Evolutionary conservation across 441 rosid genomes (phyloP), one percentile per base, ranked within the genome.

Genomic region (Syzygium malaccense): DNA sequence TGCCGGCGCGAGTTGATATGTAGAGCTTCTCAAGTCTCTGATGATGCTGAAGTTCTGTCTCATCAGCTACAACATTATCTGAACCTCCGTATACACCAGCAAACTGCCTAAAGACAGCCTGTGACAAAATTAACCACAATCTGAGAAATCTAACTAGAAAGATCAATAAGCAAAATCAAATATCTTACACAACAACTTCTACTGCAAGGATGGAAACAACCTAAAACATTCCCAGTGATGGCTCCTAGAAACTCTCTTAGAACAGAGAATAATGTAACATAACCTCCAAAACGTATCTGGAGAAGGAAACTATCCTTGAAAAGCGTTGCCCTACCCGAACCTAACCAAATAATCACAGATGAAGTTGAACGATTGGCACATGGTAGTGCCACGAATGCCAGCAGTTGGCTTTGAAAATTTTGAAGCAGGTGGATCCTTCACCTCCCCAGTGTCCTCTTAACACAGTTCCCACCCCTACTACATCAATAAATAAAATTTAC

Each of bases 21-120:
- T 85, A 85, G 20, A 85, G 87, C 66, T 56, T 85, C 64, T 85
- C 87, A 25, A 85, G 87, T 45, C 64, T 85, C 87, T 85, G 87
- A 85, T 85, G 87, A 85, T 85, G 68, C 64, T 55, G 87, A 85
- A 85, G 87, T 53, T 85, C 68, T 33, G 87, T 85, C 87, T 85
- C 87, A 85, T 85, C 87, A 85, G 68, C 87, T 33, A 85, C 30
- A 41, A 85, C 53, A 85, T 56, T 85, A 58, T 85, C 87, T 33
- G 87, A 55, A 85, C 87, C 86, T 28, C 86, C 51, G 7, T 85
- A 85, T 57, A 85, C 64, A 55, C 87, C 87, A 85, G 87, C 26
- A 37, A 85, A 85, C 68, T 85, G 68, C 68, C 87, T 85, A 85
- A 85, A 85, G 51, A 85, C 87, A 85, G 87, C 87, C 87, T 85